Evolutionary conservation across 176 grass and related monocot species (phyloP).

Genomic region (Cocos nucifera): DNA sequence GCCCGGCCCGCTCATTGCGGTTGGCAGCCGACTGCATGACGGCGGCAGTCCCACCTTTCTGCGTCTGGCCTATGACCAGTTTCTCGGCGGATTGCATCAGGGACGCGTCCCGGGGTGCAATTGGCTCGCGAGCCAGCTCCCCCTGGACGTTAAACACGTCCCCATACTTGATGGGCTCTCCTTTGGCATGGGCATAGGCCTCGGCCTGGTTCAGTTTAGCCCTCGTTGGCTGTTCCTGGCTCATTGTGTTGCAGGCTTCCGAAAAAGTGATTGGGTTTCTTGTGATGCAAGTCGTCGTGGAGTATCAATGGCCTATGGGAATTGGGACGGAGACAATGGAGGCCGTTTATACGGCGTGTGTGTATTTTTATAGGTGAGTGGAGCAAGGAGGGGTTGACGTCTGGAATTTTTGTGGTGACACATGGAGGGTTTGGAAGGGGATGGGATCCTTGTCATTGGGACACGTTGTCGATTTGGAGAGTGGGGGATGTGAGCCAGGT

Average conservation of each 20-base stretch:
- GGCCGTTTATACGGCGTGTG: too few relatives aligned
- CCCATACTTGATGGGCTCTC: slow-evolving; percentile 21
- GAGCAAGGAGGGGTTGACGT: too few relatives aligned
- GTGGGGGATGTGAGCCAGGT: too few relatives aligned
- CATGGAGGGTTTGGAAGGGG: too few relatives aligned
- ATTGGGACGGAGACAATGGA: too few relatives aligned
- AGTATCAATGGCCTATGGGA: too few relatives aligned
- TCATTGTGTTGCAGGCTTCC: slow-evolving; percentile 19
- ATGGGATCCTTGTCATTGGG: too few relatives aligned
- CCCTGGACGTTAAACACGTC: slow-evolving; percentile 48
- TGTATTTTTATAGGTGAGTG: too few relatives aligned
- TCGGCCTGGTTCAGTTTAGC: not conserved
- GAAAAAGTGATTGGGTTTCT: too few relatives aligned
- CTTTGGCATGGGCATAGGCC: not conserved
- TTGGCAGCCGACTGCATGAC: slow-evolving; percentile 39
- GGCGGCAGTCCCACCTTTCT: slow-evolving; percentile 27
- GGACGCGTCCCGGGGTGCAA: slow-evolving; percentile 50
- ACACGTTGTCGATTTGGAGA: too few relatives aligned
- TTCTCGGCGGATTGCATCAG: slow-evolving; percentile 54
- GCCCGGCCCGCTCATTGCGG: slow-evolving; percentile 29
- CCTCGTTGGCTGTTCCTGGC: slow-evolving; percentile 43
- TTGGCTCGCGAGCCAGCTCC: slow-evolving; percentile 21
- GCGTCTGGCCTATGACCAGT: slow-evolving; percentile 26
- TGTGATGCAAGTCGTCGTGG: too few relatives aligned
- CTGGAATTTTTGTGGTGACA: too few relatives aligned